Percentiles rank a stretch among this genome's conserved stretches.
phyloP scores from a whole-genome alignment of 192 early-diverging fungal species.

The Cladochytrium replicatum region DNA sequence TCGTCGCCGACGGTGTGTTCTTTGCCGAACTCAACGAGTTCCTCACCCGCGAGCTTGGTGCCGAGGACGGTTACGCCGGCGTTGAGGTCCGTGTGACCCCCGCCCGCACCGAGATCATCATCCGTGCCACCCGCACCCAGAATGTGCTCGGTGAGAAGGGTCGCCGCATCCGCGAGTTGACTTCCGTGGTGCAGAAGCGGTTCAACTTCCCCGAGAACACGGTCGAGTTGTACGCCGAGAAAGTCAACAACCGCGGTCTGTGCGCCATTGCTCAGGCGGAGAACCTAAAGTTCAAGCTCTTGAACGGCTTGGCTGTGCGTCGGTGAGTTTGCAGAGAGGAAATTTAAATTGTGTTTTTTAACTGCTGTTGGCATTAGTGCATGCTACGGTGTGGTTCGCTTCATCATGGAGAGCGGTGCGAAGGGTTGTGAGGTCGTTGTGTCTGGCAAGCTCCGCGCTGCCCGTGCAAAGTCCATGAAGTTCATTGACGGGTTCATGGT shows the following conservation, averaged over 20 bases:
- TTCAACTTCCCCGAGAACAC: slow-evolving; percentile 84
- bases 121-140: slow-evolving; percentile 83
- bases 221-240: slow-evolving; percentile 81
- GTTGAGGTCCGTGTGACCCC: slow-evolving; percentile 87
- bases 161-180: slow-evolving; percentile 81
- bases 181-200: slow-evolving; percentile 79
- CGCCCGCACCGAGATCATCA: slow-evolving; percentile 83
- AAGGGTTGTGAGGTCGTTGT: slow-evolving; percentile 89
- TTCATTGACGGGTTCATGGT: slow-evolving; percentile 88
- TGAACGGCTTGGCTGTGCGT: slow-evolving; percentile 77
- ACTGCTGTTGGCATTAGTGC: no score
- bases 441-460: slow-evolving; percentile 84
- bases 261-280: slow-evolving; percentile 84
- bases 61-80: slow-evolving; percentile 81
- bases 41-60: slow-evolving; percentile 80
- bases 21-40: slow-evolving; percentile 99
- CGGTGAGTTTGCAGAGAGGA: slow-evolving; percentile 28
- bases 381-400: slow-evolving; percentile 82
- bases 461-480: slow-evolving; percentile 92
- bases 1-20: slow-evolving; percentile 99
- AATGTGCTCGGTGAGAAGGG: slow-evolving; percentile 82
- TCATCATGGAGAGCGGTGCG: slow-evolving; percentile 83
- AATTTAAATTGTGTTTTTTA: no score
- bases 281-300: slow-evolving; percentile 82
- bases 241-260: slow-evolving; percentile 74